These are phyloP conservation scores for Eucalyptus curtisii DNA, from an alignment of 345 rosid genomes.

Conservation along the genomic window DNA sequence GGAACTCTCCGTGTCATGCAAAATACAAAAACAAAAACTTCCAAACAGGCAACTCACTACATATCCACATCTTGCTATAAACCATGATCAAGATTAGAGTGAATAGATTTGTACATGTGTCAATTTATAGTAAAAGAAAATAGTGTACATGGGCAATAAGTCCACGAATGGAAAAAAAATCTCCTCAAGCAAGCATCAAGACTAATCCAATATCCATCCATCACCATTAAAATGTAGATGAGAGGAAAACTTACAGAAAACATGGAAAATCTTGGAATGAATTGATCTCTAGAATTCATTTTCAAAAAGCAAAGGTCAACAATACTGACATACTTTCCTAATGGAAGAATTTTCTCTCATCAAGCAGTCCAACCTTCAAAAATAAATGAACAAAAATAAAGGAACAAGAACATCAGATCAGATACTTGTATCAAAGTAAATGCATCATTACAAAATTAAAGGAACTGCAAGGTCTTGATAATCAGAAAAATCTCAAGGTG, in stretches of 20 bases:
- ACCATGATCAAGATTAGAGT: too few species aligned
- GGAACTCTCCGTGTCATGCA: too few species aligned
- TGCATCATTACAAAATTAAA: not conserved
- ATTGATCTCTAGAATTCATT: slow-evolving; percentile 63
- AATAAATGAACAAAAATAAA: too few species aligned
- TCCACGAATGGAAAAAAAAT: too few species aligned
- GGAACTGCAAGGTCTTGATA: not conserved
- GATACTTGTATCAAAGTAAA: not conserved
- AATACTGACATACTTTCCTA: slow-evolving; percentile 54
- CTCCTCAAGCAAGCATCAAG: not conserved
- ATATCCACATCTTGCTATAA: too few species aligned
- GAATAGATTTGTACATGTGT: too few species aligned
- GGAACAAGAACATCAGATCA: not conserved
- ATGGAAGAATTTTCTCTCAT: slow-evolving; percentile 78
- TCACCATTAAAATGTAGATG: not conserved
- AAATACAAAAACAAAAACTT: too few species aligned
- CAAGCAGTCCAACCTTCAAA: slow-evolving; percentile 69
- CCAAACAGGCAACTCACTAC: too few species aligned
- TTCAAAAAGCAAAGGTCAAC: slow-evolving; percentile 47
- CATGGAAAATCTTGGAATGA: slow-evolving; percentile 81
- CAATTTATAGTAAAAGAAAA: too few species aligned
- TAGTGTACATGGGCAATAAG: too few species aligned
- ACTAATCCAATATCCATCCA: not conserved
- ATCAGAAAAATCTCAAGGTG: not conserved
- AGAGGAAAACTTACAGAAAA: slow-evolving; percentile 52